Base-by-base conservation (phyloP, 1,284 basidiomycete species). In the Fomes fomentarius region DNA sequence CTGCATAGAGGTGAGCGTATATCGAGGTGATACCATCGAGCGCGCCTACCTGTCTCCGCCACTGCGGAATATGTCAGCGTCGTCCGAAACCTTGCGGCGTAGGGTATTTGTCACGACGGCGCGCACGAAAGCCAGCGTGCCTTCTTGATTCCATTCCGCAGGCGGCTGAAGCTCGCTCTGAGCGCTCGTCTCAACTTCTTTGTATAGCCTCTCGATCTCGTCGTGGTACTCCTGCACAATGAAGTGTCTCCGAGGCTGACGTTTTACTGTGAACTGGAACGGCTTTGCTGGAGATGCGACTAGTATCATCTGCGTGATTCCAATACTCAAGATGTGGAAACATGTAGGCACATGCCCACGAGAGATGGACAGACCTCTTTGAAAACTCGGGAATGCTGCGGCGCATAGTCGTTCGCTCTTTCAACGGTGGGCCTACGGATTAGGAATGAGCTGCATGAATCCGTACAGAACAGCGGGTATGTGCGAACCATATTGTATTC, bases 331-430 rank as follows among this genome's bases (percentile, higher is more conserved):
- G 17, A 41, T 14, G 3, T 25, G 25, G 14, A 22, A 28, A n/a
- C 21, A 6, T 14, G 24, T 14, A 25, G 22, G 17, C 15, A n/a
- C 3, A n/a, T 12, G 14, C n/a, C n/a, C n/a, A n/a, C n/a, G 10
- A 28, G 39, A 11, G 31, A 24, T 25, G 2, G 25, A 30, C 11
- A 28, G 28, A 66, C 67, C 63, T 69, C 66, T 47, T 67, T 77
- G 63, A 75, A 75, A 15, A 78, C 57, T 22, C 76, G 63, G 15
- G 74, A 73, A 40, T 76, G 74, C 31, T 71, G 68, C 1, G 75
- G 75, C 14, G 72, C 74, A 39, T 66, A 73, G 12, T 61, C 59
- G 52, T 78, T 80, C 47, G 72, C 68, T 17, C 69, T 58, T 45
- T 77, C 69, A 1, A 78, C 56, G 6, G 66, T 69, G 3, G 71